Percentiles rank a stretch among this genome's conserved stretches.
Conservation (phyloP, 108 stramenopile genomes). For the Thalassiosira profunda region DNA sequence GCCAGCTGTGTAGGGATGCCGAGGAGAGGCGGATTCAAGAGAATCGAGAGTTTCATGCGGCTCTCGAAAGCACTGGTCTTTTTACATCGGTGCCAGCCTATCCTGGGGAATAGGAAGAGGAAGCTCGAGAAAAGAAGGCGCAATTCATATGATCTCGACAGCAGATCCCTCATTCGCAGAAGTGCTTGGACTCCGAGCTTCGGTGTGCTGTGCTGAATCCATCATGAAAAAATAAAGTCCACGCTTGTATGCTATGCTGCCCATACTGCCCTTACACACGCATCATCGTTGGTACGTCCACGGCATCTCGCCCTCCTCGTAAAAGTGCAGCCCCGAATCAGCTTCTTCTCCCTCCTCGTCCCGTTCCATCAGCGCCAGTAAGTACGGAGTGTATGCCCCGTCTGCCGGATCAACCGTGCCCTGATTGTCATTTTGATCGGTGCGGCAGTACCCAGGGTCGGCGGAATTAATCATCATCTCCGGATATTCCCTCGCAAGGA, state of each 20-base stretch:
- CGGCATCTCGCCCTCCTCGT: conserved; percentile 44
- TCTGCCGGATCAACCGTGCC: conserved; percentile 62
- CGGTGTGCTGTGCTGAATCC: too few species aligned
- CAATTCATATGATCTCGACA: too few species aligned
- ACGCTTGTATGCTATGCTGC: too few species aligned
- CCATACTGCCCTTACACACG: background rate
- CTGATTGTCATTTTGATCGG: conserved; percentile 79
- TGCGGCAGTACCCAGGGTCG: conserved; percentile 77
- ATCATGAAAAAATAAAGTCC: too few species aligned
- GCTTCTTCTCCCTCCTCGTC: conserved; percentile 21
- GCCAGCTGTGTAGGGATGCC: background rate
- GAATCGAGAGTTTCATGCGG: too few species aligned
- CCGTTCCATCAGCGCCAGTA: conserved; percentile 54
- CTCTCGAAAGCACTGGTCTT: too few species aligned
- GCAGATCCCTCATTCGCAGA: too few species aligned
- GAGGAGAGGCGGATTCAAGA: too few species aligned
- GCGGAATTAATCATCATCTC: conserved; percentile 60
- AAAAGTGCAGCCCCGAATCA: conserved; percentile 53
- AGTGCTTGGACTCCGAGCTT: too few species aligned
- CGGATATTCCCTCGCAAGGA: conserved; percentile 51
- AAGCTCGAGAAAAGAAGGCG: too few species aligned
- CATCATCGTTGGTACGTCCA: conserved; percentile 47
- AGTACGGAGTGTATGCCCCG: conserved; percentile 76
- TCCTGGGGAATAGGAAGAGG: too few species aligned
- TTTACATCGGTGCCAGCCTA: too few species aligned